Evolutionary conservation across 2,329 filamentous ascomycete genomes (phyloP).

Genomic region (Mariannaea sp.): DNA sequence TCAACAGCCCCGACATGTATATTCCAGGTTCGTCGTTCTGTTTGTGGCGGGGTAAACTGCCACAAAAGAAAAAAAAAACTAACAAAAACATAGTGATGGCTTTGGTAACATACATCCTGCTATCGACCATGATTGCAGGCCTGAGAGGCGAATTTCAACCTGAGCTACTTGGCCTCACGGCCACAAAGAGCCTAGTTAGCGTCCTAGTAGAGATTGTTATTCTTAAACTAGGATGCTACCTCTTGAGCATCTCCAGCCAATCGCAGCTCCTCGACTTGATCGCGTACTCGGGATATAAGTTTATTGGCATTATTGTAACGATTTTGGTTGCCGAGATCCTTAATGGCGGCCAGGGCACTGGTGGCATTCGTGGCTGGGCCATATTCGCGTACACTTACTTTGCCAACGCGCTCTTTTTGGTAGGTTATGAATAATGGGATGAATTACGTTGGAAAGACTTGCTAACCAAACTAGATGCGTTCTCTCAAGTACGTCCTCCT

Average conservation of each 20-base stretch:
- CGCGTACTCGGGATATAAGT: slow-evolving; percentile 98
- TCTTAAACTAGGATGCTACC: slow-evolving; percentile 89
- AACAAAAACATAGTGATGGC: slow-evolving; percentile 73
- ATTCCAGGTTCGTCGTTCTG: slow-evolving; percentile 67
- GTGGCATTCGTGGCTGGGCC: slow-evolving; percentile 86
- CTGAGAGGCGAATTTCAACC: slow-evolving; percentile 91
- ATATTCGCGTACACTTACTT: slow-evolving; percentile 91
- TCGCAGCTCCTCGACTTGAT: slow-evolving; percentile 92
- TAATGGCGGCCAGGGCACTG: slow-evolving; percentile 79
- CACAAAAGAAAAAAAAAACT: no score
- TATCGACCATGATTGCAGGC: slow-evolving; percentile 88
- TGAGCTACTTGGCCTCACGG: slow-evolving; percentile 87
- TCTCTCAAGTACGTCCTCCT: slow-evolving; percentile 95
- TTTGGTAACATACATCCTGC: slow-evolving; percentile 93
- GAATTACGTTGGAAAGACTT: background rate
- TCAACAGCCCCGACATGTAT: slow-evolving; percentile 99
- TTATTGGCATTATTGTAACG: slow-evolving; percentile 93
- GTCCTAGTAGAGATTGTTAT: slow-evolving; percentile 88
- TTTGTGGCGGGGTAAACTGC: no score
- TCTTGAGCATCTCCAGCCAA: slow-evolving; percentile 91
- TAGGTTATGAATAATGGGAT: slow-evolving; percentile 51
- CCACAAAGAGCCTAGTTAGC: slow-evolving; percentile 80
- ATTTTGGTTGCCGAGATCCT: slow-evolving; percentile 78
- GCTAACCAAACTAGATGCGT: slow-evolving; percentile 67
- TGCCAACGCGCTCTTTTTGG: slow-evolving; percentile 93